Evolutionary conservation across 148 eudicot genomes (phyloP), one percentile per base, ranked within the genome.

Genomic region (Arbutus unedo): DNA sequence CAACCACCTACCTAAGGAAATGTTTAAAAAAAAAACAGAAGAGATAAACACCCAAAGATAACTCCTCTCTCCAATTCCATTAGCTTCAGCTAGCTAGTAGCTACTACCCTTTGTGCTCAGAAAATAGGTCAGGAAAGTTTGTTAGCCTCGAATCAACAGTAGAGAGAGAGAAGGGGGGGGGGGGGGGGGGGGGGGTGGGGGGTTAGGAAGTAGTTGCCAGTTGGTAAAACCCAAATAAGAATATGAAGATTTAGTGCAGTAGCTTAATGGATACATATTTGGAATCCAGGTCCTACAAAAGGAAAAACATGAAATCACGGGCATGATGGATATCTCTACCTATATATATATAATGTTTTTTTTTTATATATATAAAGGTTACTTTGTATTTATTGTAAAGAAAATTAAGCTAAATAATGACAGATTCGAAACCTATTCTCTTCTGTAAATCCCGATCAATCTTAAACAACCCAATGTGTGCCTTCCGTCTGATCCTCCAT

Each of bases 1-100:
- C 87, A 78, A 84, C 87, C 21, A 85, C 85, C 86, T 82, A 82
- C 80, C 81, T 45, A 76, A 82, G 64, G 70, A 51, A 85, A 80
- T 8, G 8, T 11, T 66, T n/a, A n/a, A n/a, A 66, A 6, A 72
- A 82, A 82, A 57, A 74, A 79, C 86, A 81, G 25, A 72, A 83
- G 67, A 44, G 51, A 78, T 53, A 66, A 31, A 31, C 38, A 31
- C 38, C 38, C 38, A 31, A 31, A 31, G 38, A 31, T 31, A 31
- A 76, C 70, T 54, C 15, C 44, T 51, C 48, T 2, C 56, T 82
- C 72, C 43, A 68, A 66, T 73, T 71, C 60, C 70, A 48, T 43
- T 38, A 23, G 4, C 60, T 18, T 41, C 44, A n/a, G 23, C 38
- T 31, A 49, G 79, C 79, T 57, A 75, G 13, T 4, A 62, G 68